These are phyloP conservation scores for Fusarium praegraminearum DNA, from an alignment of 2,329 filamentous ascomycete species.

Conservation along the genomic window DNA sequence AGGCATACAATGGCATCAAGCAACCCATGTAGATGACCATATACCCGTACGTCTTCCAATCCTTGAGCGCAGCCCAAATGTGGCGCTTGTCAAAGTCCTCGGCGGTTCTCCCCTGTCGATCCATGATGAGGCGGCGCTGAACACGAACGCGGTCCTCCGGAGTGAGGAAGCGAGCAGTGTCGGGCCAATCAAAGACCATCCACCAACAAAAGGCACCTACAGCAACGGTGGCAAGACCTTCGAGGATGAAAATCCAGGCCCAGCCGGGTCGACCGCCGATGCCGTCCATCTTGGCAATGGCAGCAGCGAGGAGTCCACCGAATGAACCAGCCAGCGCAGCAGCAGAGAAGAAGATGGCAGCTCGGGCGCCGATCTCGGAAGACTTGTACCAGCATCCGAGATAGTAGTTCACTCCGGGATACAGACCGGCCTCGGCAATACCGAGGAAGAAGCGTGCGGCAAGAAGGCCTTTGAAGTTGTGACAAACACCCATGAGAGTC, in stretches of 20 bases:
- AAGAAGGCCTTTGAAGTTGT: slow-evolving; percentile 59
- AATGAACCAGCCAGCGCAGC: slow-evolving; percentile 82
- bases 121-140: slow-evolving; percentile 72
- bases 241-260: slow-evolving; percentile 74
- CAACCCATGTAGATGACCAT: slow-evolving; percentile 63
- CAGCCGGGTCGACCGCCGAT: slow-evolving; percentile 65
- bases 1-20: slow-evolving; percentile 63
- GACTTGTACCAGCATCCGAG: slow-evolving; percentile 84
- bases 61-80: slow-evolving; percentile 75
- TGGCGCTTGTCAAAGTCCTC: slow-evolving; percentile 79
- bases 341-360: slow-evolving; percentile 82
- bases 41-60: slow-evolving; percentile 78
- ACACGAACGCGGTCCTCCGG: slow-evolving; percentile 75
- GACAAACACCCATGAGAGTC: slow-evolving; percentile 63
- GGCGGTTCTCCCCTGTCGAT: slow-evolving; percentile 75
- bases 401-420: slow-evolving; percentile 75
- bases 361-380: slow-evolving; percentile 77
- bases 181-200: slow-evolving; percentile 83
- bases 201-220: slow-evolving; percentile 75
- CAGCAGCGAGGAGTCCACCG: slow-evolving; percentile 76
- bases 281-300: slow-evolving; percentile 74
- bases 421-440: slow-evolving; percentile 74
- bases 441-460: slow-evolving; percentile 69
- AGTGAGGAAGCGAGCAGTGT: slow-evolving; percentile 76
- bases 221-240: slow-evolving; percentile 75